Evolutionary conservation across 225 moss, liverwort and hornwort genomes (phyloP), one percentile per base, ranked within the genome.

Genomic region (Thuidium tamariscinum): DNA sequence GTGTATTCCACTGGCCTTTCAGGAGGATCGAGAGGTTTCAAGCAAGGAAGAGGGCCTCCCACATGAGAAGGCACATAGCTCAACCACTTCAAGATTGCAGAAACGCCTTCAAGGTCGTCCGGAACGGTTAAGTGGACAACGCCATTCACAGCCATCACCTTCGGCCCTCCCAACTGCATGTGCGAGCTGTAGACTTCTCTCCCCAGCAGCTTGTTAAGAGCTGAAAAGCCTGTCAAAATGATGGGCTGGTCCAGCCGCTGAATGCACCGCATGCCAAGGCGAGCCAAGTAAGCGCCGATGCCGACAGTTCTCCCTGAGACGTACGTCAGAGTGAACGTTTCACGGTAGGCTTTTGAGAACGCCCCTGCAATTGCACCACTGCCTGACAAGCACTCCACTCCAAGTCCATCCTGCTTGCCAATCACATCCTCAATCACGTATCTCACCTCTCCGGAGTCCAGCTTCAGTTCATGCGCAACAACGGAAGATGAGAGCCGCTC

Each of bases 111-210:
- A 42, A 97, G 92, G 75, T 99, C 99, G 82, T 99, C 99, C 5
- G 92, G 82, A 16, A 99, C 99, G 3, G 99, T 99, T 7, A 95
- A 82, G 70, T 99, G 99, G 4, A 97, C 97, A 11, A 99, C 99
- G 62, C 99, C 99, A 44, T 99, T 99, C 55, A 95, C 96, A 66
- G 93, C 97, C 99, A 99, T 99, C 46, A 99, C 96, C 88, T 99
- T 99, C 16, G 99, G 99, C 20, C 99, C 99, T 46, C 99, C 99
- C 41, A 99, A 87, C 88, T 99, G 99, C 99, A 99, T 99, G 62
- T 99, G 99, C 18, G 99, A 99, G 86, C 92, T 96, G 84, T 99
- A 99, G 20, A 99, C 99, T 87, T 99, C 99, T 29, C 99, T 90
- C 7, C 99, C 99, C 15, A 99, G 90, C 44, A 99, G 88, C 82